Evolutionary conservation across 2,329 filamentous ascomycete genomes (phyloP).

Genomic region (Neopestalotiopsis sp.): DNA sequence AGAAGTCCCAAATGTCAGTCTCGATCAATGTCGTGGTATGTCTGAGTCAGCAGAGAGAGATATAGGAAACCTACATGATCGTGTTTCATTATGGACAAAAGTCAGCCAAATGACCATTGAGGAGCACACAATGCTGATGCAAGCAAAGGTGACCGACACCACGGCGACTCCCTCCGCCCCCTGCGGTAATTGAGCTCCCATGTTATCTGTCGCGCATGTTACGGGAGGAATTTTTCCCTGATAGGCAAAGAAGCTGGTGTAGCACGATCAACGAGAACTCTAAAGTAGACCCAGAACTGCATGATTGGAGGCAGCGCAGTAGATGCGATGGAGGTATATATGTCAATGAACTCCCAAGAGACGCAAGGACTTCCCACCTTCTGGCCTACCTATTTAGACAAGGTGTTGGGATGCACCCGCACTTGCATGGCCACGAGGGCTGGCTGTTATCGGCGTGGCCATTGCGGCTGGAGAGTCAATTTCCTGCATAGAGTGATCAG

Average conservation of each 20-base stretch:
- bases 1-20: neutral
- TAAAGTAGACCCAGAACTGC: neutral
- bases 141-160: constrained; percentile 20
- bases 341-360: neutral
- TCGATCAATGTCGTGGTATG: no score
- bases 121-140: constrained; percentile 20
- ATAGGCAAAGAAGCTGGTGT: neutral
- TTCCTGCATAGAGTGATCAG: neutral
- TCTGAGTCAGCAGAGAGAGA: neutral
- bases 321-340: neutral
- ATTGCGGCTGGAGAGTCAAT: neutral
- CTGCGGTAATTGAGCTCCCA: constrained; percentile 25
- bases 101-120: constrained; percentile 30
- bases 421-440: constrained; percentile 7
- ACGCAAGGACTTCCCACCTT: neutral
- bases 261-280: neutral
- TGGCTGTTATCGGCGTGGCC: neutral
- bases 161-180: constrained; percentile 25
- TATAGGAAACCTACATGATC: constrained; percentile 26
- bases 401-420: neutral
- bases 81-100: constrained; percentile 29
- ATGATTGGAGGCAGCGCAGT: neutral
- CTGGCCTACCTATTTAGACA: neutral
- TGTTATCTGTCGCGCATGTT: constrained; percentile 9
- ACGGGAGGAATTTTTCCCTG: neutral